Base-by-base conservation (phyloP, 192 early-diverging fungal genomes). In the Gryganskiella cystojenkinii region DNA sequence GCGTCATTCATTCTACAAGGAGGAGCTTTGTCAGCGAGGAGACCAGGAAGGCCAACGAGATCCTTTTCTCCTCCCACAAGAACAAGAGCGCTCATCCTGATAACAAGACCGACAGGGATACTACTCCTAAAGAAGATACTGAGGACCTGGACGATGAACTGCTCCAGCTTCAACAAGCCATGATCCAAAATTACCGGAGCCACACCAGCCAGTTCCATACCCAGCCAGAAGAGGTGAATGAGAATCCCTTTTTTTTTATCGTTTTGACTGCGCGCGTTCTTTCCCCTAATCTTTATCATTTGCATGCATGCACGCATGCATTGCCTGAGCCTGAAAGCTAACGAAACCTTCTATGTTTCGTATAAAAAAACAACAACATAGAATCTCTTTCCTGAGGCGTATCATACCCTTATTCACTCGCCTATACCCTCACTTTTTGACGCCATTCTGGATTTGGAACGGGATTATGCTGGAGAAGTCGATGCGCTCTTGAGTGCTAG, bases 321-420 rank as follows among this genome's bases (percentile, higher is more conserved):
- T n/a, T n/a, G n/a, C n/a, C n/a, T n/a, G n/a, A n/a, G n/a, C n/a
- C n/a, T n/a, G n/a, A n/a, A n/a, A n/a, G n/a, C n/a, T n/a, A n/a
- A n/a, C n/a, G n/a, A n/a, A n/a, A n/a, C n/a, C n/a, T 40, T 50
- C 33, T 55, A 11, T 43, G 64, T 45, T 58, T 50, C n/a, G n/a
- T n/a, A n/a, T n/a, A n/a, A n/a, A n/a, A n/a, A n/a, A n/a, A n/a
- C 19, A 30, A 27, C 24, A 33, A 37, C 5, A 30, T 70, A 89
- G 87, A 84, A 89, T 51, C 70, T 82, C 50, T 89, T 89, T 56
- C 82, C 85, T 13, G 85, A 85, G 65, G 87, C 87, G 7, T 85
- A 84, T 61, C 81, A 86, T 37, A 85, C 85, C 1, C 66, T 89
- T 0, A 85, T 89, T n/a, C 84, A 85, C 37, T 89, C 85, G 17